Conservation (phyloP, 2,329 filamentous ascomycete genomes). For the Sclerotinia borealis region DNA sequence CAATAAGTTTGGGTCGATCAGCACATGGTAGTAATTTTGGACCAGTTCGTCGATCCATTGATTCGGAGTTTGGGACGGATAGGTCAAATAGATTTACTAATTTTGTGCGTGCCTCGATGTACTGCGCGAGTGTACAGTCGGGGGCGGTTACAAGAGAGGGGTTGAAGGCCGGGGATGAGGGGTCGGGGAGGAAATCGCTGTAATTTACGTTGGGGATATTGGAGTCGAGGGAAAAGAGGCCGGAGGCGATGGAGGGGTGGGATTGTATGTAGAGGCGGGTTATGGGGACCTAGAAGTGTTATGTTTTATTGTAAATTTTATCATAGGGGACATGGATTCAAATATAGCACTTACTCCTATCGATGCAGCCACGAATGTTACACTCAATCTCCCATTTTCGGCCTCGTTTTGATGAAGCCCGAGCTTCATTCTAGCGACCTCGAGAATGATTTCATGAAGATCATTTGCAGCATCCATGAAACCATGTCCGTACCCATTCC, state of each 20-base stretch:
- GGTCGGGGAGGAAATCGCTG: constrained; percentile 27
- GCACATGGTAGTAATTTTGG: constrained; percentile 27
- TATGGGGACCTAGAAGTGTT: constrained; percentile 19
- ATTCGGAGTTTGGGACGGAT: constrained; percentile 29
- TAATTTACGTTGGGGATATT: constrained; percentile 33
- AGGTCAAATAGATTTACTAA: constrained; percentile 29
- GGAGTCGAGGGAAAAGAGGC: constrained; percentile 32
- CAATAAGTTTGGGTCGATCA: constrained; percentile 28
- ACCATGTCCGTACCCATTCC: constrained; percentile 28
- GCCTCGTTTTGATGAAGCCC: constrained; percentile 8
- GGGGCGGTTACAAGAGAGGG: constrained; percentile 22
- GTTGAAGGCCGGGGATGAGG: constrained; percentile 26
- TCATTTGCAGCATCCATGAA: constrained; percentile 28
- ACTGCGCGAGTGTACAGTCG: constrained; percentile 28
- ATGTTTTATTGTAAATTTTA: background rate
- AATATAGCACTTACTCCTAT: constrained; percentile 25
- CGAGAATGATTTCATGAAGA: constrained; percentile 28
- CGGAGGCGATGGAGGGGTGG: constrained; percentile 26
- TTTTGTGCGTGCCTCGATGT: constrained; percentile 28
- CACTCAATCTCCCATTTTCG: constrained; percentile 15
- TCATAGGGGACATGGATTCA: no score
- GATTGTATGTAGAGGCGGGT: constrained; percentile 30
- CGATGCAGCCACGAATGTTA: constrained; percentile 30
- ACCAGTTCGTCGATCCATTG: constrained; percentile 27
- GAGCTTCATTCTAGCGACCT: constrained; percentile 17